Conservation (phyloP, 2,329 filamentous ascomycete genomes). For the Lasiodiplodia gonubiensis region DNA sequence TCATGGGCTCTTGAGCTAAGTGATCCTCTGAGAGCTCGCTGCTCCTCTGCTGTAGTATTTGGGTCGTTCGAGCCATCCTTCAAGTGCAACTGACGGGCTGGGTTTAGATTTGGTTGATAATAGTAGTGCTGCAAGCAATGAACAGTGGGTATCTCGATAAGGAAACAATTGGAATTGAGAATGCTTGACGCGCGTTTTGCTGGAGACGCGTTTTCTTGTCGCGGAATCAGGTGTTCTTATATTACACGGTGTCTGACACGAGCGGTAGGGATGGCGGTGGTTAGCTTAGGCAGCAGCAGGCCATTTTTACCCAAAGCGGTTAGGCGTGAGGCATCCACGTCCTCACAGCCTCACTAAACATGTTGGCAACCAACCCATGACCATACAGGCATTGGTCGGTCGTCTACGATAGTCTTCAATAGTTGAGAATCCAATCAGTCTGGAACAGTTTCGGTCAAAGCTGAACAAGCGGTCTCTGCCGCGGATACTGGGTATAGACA, state of each 20-base stretch:
- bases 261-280: background rate
- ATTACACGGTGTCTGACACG: background rate
- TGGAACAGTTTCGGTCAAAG: background rate
- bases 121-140: background rate
- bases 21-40: background rate
- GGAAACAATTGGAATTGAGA: background rate
- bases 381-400: background rate
- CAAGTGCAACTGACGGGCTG: background rate
- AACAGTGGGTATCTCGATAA: background rate
- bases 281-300: constrained; percentile 8
- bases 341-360: background rate
- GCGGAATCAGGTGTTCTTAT: constrained; percentile 11
- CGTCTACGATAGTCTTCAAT: background rate
- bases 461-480: background rate
- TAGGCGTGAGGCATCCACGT: constrained; percentile 5
- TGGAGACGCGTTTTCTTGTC: background rate
- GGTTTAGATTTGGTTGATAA: background rate
- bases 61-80: background rate
- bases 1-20: background rate
- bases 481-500: constrained; percentile 15
- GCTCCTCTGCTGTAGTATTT: no score
- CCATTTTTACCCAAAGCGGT: background rate
- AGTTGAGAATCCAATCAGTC: no score
- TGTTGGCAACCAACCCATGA: background rate
- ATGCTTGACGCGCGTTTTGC: constrained; percentile 2